Evolutionary conservation across 768 basidiomycete species (phyloP).

Genomic region (Trametes maxima): DNA sequence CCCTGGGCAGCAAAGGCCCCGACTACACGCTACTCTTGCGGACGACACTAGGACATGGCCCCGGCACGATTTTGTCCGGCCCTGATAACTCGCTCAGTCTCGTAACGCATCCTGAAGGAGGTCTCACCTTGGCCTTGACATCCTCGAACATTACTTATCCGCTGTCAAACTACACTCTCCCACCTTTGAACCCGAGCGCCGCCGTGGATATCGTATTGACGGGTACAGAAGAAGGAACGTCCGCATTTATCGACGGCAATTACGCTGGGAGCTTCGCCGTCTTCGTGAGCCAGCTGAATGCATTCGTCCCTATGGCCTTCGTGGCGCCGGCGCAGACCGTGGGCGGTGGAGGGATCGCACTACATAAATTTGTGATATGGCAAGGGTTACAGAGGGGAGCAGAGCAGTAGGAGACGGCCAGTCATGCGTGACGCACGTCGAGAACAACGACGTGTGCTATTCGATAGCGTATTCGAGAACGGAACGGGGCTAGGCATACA

Average conservation of each 20-base stretch:
- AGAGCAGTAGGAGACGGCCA: background rate
- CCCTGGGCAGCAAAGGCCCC: conserved; percentile 29
- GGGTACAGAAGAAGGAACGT: conserved; percentile 25
- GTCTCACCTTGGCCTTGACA: conserved; percentile 28
- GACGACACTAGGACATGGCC: conserved; percentile 2
- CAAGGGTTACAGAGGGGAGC: conserved; percentile 21
- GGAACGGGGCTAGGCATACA: background rate
- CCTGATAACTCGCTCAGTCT: conserved; percentile 26
- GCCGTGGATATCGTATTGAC: conserved; percentile 21
- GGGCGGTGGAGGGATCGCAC: conserved; percentile 1
- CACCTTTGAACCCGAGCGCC: background rate
- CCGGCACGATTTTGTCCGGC: conserved; percentile 23
- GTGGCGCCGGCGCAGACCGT: conserved; percentile 26
- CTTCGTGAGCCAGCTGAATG: conserved; percentile 20
- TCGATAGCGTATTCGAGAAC: conserved; percentile 13
- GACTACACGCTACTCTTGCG: conserved; percentile 30
- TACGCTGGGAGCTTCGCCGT: conserved; percentile 27
- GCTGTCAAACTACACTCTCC: conserved; percentile 22
- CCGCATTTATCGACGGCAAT: conserved; percentile 24
- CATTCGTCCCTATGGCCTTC: conserved; percentile 27
- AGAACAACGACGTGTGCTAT: conserved; percentile 1
- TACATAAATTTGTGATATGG: conserved; percentile 22
- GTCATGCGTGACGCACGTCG: conserved; percentile 2
- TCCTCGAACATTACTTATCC: conserved; percentile 29
- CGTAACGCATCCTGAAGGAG: conserved; percentile 3